phyloP scores from a whole-genome alignment of 257 asterid species.

The Euphrasia confusa region DNA sequence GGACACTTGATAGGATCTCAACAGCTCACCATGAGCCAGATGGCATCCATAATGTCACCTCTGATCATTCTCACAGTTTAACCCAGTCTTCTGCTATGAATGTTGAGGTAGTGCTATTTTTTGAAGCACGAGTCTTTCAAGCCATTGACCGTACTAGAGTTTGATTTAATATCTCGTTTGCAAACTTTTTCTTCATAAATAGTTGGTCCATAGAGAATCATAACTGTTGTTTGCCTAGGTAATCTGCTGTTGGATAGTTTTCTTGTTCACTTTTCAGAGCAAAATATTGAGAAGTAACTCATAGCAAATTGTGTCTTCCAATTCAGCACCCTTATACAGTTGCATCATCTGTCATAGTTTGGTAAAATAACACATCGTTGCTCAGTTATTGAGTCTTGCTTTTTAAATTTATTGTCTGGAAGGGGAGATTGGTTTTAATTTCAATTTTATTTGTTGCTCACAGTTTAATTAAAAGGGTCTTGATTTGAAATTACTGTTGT shows the following conservation, averaged over 20 bases:
- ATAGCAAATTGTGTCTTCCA: conserved; percentile 10
- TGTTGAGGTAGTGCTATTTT: conserved; percentile 51
- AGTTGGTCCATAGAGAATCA: conserved; percentile 4
- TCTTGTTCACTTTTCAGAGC: not conserved
- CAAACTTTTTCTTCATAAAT: conserved; percentile 5
- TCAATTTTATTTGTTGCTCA: not conserved
- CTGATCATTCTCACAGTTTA: conserved; percentile 52
- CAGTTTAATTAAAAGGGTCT: not conserved
- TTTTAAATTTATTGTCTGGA: not conserved
- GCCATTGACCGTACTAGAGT: conserved; percentile 15
- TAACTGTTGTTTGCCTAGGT: conserved; percentile 3
- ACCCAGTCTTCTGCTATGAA: conserved; percentile 41
- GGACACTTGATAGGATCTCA: conserved; percentile 62
- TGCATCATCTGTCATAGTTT: not conserved
- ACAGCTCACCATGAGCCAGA: conserved; percentile 69
- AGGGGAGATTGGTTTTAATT: too few species aligned
- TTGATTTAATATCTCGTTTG: conserved; percentile 5
- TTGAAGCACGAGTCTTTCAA: not conserved
- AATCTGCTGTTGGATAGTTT: conserved; percentile 15
- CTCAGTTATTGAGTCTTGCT: not conserved
- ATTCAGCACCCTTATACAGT: not conserved
- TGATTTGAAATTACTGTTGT: not conserved
- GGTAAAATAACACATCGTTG: not conserved
- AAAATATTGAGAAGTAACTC: conserved; percentile 6
- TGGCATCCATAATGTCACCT: conserved; percentile 38